Conservation (phyloP, 2,329 filamentous ascomycete genomes). For the Gnomoniopsis sp. region DNA sequence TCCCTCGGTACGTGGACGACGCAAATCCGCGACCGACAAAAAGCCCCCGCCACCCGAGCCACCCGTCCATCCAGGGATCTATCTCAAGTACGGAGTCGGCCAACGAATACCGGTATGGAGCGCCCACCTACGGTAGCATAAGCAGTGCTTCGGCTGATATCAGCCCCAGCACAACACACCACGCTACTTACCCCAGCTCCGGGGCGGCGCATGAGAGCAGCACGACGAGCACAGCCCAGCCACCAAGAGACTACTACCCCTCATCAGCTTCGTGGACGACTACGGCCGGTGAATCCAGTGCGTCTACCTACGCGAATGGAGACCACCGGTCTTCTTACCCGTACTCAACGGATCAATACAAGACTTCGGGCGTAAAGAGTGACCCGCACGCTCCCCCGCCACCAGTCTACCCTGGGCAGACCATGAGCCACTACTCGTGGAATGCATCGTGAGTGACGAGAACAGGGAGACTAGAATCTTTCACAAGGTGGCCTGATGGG, state of each 20-base stretch:
- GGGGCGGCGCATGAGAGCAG: conserved; percentile 13
- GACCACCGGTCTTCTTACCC: conserved; percentile 36
- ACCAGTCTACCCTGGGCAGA: conserved; percentile 36
- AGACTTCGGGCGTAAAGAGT: conserved; percentile 32
- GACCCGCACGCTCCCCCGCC: conserved; percentile 36
- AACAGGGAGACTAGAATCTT: not conserved
- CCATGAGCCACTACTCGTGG: conserved; percentile 57
- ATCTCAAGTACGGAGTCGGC: conserved; percentile 46
- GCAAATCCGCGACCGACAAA: conserved; percentile 50
- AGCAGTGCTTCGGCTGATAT: conserved; percentile 31
- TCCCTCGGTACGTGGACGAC: conserved; percentile 55
- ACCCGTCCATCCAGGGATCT: conserved; percentile 51
- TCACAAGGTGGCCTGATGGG: not conserved
- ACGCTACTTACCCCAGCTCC: conserved; percentile 13
- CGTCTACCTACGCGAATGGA: conserved; percentile 42
- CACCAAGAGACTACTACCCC: conserved; percentile 52
- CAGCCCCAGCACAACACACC: conserved; percentile 31
- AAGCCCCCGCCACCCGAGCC: conserved; percentile 51
- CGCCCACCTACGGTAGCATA: conserved; percentile 37
- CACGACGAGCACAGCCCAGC: conserved; percentile 24
- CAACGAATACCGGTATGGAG: conserved; percentile 55
- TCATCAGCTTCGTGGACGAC: conserved; percentile 50
- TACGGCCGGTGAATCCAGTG: conserved; percentile 41
- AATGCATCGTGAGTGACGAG: conserved; percentile 39
- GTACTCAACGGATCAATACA: conserved; percentile 51